phyloP scores from a whole-genome alignment of 768 basidiomycete species.

The Hemileccinum impolitum region DNA sequence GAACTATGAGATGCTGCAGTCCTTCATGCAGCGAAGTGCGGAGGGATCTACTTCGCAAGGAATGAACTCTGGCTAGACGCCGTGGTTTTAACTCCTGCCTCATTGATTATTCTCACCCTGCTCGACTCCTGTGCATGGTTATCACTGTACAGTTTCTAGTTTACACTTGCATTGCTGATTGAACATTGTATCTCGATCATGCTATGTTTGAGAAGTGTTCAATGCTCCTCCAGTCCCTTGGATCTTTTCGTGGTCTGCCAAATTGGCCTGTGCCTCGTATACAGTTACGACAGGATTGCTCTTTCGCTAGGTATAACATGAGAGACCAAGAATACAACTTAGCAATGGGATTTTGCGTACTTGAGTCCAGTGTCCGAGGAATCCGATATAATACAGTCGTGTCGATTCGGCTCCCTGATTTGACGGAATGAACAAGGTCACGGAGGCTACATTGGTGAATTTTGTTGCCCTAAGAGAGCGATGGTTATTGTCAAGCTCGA shows the following conservation, averaged over 20 bases:
- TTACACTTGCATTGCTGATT: constrained; percentile 10
- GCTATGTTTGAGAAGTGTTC: constrained; percentile 41
- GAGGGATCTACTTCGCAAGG: constrained; percentile 29
- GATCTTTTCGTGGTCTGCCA: constrained; percentile 85
- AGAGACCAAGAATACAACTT: background rate
- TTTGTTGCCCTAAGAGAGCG: constrained; percentile 67
- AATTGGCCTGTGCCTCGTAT: constrained; percentile 84
- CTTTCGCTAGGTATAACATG: constrained; percentile 54
- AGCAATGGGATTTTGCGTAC: constrained; percentile 37
- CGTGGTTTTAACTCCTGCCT: background rate
- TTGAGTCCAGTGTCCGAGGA: constrained; percentile 79
- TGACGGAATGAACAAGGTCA: constrained; percentile 81
- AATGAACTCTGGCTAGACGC: constrained; percentile 14
- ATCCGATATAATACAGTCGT: constrained; percentile 80
- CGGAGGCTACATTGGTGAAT: constrained; percentile 74
- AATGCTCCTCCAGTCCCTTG: constrained; percentile 69
- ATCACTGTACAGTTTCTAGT: constrained; percentile 7
- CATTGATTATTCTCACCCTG: too few species aligned
- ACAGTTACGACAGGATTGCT: constrained; percentile 76
- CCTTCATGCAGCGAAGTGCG: constrained; percentile 41
- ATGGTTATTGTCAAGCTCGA: background rate
- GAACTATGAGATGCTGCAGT: constrained; percentile 43
- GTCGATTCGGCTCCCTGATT: constrained; percentile 77
- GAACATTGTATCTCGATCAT: background rate
- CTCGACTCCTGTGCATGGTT: background rate